Conservation (phyloP, 2,329 filamentous ascomycete species). For the Diaporthe citriasiana region DNA sequence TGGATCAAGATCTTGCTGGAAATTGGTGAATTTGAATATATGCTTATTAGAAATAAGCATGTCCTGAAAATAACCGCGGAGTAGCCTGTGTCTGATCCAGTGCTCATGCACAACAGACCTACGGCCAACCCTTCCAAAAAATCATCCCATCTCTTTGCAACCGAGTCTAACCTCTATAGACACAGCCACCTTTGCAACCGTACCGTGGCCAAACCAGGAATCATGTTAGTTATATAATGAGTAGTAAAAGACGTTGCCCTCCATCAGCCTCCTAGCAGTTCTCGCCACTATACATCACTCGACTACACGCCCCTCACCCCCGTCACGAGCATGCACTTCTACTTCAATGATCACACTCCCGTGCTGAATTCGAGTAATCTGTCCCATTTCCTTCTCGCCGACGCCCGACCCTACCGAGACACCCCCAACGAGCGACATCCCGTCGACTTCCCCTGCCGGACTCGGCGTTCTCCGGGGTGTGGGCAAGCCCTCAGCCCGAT, state of each 20-base stretch:
- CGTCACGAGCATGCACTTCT: background rate
- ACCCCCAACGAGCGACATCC: background rate
- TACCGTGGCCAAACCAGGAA: too few relatives aligned
- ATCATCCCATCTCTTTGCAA: too few relatives aligned
- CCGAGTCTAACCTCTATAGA: too few relatives aligned
- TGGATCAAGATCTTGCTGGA: too few relatives aligned
- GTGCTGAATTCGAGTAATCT: background rate
- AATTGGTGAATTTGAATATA: too few relatives aligned
- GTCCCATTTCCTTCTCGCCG: background rate
- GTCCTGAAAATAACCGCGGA: too few relatives aligned
- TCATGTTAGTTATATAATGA: too few relatives aligned
- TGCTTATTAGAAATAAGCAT: too few relatives aligned
- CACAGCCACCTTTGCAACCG: too few relatives aligned
- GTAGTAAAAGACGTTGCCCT: slow-evolving; percentile 5
- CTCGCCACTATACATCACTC: slow-evolving; percentile 6
- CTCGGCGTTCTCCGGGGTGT: slow-evolving; percentile 3
- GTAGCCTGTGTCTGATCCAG: too few relatives aligned
- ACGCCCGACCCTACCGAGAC: background rate
- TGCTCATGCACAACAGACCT: too few relatives aligned
- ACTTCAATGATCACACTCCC: background rate
- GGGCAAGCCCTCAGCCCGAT: background rate
- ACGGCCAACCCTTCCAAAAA: too few relatives aligned
- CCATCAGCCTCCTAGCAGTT: slow-evolving; percentile 6
- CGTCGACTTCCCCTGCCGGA: background rate
- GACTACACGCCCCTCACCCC: background rate